These are phyloP conservation scores for Monsonia emarginata DNA, from an alignment of 441 rosid species.

Conservation along the genomic window DNA sequence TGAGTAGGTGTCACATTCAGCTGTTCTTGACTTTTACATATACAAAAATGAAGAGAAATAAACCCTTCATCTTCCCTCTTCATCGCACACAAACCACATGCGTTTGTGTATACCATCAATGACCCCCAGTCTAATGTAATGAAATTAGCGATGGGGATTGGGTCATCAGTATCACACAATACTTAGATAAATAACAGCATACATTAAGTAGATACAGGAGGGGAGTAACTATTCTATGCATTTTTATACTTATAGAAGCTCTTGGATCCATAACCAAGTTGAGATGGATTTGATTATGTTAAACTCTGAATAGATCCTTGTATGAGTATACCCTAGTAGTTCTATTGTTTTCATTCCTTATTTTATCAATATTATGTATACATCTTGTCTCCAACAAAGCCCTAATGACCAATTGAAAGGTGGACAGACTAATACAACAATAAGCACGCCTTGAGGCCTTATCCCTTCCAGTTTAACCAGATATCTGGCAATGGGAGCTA, in stretches of 20 bases:
- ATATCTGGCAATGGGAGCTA: no score
- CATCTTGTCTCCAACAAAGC: neutral
- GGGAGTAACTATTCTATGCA: neutral
- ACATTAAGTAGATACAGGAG: neutral
- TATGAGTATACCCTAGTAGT: neutral
- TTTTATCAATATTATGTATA: neutral
- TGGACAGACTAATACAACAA: neutral
- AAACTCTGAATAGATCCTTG: neutral
- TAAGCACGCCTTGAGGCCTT: no score
- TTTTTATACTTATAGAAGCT: neutral
- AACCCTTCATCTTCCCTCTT: neutral
- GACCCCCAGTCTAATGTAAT: neutral
- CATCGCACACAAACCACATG: neutral
- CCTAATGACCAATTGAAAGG: neutral
- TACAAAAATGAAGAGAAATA: neutral
- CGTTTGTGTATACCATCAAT: neutral
- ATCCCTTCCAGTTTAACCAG: no score
- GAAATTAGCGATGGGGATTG: neutral
- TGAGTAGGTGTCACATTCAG: neutral
- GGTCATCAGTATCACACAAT: neutral
- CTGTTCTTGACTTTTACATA: neutral
- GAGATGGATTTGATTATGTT: neutral
- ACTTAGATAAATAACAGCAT: neutral
- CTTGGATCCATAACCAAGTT: neutral
- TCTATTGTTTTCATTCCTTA: neutral